A percentile compares a stretch with the other conserved stretches of the same genome.
Evolutionary conservation across 2,329 filamentous ascomycete species (phyloP).

Genomic region (Neophaeococcomyces aloes): DNA sequence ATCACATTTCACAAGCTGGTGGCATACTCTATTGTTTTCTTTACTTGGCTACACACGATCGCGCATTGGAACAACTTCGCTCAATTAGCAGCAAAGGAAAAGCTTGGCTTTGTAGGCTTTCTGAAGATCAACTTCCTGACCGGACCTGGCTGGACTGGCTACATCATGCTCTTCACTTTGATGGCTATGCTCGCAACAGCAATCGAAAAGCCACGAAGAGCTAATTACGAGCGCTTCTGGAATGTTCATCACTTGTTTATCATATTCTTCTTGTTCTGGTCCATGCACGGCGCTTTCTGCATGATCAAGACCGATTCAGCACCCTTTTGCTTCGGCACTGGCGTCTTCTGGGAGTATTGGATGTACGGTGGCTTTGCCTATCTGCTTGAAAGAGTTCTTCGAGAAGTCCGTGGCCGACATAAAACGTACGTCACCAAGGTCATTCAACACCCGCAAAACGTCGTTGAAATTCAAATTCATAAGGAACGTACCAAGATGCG

Average conservation of each 20-base stretch:
- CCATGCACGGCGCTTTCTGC: conserved; percentile 79
- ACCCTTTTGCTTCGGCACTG: conserved; percentile 64
- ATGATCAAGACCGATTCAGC: conserved; percentile 80
- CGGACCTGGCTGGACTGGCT: conserved; percentile 76
- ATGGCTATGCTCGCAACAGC: conserved; percentile 72
- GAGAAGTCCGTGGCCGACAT: conserved; percentile 68
- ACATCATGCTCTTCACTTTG: conserved; percentile 68
- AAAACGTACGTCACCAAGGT: conserved; percentile 83
- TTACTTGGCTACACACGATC: conserved; percentile 75
- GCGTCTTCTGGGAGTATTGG: conserved; percentile 86
- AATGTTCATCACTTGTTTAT: conserved; percentile 83
- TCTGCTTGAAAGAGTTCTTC: conserved; percentile 64
- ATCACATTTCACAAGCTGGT: conserved; percentile 70
- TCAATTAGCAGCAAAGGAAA: conserved; percentile 62
- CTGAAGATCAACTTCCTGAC: conserved; percentile 66
- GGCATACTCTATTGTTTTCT: conserved; percentile 81
- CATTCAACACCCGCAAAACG: conserved; percentile 78
- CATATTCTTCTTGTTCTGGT: conserved; percentile 83
- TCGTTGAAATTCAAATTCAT: conserved; percentile 86
- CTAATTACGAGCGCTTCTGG: conserved; percentile 85
- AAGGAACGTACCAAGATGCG: conserved; percentile 74
- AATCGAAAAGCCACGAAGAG: conserved; percentile 63
- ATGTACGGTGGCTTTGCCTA: conserved; percentile 74
- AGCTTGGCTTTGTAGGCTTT: conserved; percentile 67
- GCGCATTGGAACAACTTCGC: conserved; percentile 83